Evolutionary conservation across 768 basidiomycete species (phyloP).

Genomic region (Boletus edulis): DNA sequence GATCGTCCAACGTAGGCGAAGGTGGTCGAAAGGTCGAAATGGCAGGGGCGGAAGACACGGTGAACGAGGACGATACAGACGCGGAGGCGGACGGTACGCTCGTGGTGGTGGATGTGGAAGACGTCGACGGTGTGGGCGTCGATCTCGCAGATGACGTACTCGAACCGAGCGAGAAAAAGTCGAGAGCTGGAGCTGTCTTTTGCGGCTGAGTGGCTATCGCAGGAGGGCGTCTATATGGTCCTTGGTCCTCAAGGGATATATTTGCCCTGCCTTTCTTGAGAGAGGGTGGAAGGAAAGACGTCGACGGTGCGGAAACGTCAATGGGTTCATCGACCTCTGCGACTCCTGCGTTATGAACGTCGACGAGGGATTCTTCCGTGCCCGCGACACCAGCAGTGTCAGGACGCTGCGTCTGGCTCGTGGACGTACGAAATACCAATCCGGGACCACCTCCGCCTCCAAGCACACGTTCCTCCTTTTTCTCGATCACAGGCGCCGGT

Average conservation of each 20-base stretch:
- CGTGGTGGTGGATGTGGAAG: conserved; percentile 5
- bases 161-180: conserved; percentile 70
- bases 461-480: conserved; percentile 51
- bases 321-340: background rate
- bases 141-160: conserved; percentile 1
- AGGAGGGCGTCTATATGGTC: conserved; percentile 7
- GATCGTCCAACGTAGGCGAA: conserved; percentile 69
- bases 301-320: conserved; percentile 22
- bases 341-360: conserved; percentile 15
- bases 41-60: conserved; percentile 64
- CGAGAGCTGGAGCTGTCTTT: conserved; percentile 38
- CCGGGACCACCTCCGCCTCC: conserved; percentile 63
- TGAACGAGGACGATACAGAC: conserved; percentile 49
- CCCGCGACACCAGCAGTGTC: conserved; percentile 21
- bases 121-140: background rate
- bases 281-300: conserved; percentile 58
- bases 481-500: conserved; percentile 37
- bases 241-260: conserved; percentile 47
- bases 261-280: conserved; percentile 60
- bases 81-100: conserved; percentile 66
- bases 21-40: conserved; percentile 69
- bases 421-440: conserved; percentile 52
- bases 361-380: conserved; percentile 18
- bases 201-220: conserved; percentile 5
- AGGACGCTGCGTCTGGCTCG: conserved; percentile 4